Conservation (phyloP, 805 yeast genomes). For the Teunomyces pallodes region DNA sequence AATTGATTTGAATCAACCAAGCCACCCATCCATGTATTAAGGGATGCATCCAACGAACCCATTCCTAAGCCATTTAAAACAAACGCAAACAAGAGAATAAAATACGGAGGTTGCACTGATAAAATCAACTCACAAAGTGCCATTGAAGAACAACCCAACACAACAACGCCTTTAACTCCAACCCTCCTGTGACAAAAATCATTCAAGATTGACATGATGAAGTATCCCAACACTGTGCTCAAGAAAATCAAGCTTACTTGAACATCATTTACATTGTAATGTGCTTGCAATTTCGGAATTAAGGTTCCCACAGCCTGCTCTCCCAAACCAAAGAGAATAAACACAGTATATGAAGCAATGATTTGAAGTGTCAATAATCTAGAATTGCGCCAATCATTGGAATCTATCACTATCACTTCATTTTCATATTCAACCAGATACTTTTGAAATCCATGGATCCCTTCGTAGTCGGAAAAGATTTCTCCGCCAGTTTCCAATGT, state of each 20-base stretch:
- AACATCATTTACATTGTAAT: conserved; percentile 49
- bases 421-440: conserved; percentile 16
- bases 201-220: conserved; percentile 49
- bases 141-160: conserved; percentile 33
- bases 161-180: conserved; percentile 49
- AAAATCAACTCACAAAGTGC: conserved; percentile 37
- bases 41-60: conserved; percentile 55
- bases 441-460: conserved; percentile 1
- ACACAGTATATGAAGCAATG: conserved; percentile 33
- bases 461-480: background rate
- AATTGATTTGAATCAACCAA: conserved; percentile 48
- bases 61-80: conserved; percentile 51
- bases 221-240: conserved; percentile 54
- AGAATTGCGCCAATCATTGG: conserved; percentile 40
- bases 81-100: conserved; percentile 37
- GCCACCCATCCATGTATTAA: conserved; percentile 53
- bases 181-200: conserved; percentile 37
- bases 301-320: conserved; percentile 64
- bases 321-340: conserved; percentile 51
- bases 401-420: conserved; percentile 29
- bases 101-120: conserved; percentile 42
- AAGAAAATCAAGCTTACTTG: conserved; percentile 50
- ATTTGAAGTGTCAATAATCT: conserved; percentile 43
- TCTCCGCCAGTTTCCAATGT: conserved; percentile 1
- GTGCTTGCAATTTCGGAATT: conserved; percentile 48